Conservation (phyloP, 2,329 filamentous ascomycete genomes). For the Didymella segeticola region DNA sequence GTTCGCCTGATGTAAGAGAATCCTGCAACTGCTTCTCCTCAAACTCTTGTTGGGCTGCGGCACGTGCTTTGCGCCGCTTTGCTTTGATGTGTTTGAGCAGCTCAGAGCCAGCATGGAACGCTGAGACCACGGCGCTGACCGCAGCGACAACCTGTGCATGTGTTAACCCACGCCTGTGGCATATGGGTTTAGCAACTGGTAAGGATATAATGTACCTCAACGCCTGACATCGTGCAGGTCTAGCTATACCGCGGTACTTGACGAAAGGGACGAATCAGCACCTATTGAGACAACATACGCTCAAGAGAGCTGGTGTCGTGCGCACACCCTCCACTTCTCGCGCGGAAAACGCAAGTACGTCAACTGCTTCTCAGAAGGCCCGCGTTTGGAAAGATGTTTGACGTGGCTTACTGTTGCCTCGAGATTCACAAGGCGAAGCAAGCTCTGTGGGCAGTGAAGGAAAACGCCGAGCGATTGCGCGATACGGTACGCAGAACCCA, state of each 20-base stretch:
- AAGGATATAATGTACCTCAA: conserved; percentile 31
- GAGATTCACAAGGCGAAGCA: neutral
- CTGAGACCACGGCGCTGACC: conserved; percentile 52
- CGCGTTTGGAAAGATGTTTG: neutral
- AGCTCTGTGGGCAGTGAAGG: neutral
- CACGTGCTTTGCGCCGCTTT: conserved; percentile 39
- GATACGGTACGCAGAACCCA: neutral
- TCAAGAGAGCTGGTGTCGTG: neutral
- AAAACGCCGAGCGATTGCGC: neutral
- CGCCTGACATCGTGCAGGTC: conserved; percentile 30
- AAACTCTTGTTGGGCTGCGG: conserved; percentile 35
- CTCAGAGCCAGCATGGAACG: conserved; percentile 52
- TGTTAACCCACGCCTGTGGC: neutral
- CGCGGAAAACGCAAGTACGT: neutral
- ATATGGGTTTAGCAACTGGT: neutral
- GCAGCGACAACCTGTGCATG: conserved; percentile 46
- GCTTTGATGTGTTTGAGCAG: conserved; percentile 46
- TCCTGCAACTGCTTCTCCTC: conserved; percentile 49
- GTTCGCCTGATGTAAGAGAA: conserved; percentile 48
- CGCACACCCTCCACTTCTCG: neutral
- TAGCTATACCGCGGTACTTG: neutral
- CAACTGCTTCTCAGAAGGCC: neutral
- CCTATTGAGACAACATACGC: neutral
- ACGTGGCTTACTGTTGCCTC: conserved; percentile 2
- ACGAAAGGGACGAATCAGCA: too few species aligned